Base-by-base conservation (phyloP, 495 filamentous ascomycete species). In the Lasiosphaeria hispida region DNA sequence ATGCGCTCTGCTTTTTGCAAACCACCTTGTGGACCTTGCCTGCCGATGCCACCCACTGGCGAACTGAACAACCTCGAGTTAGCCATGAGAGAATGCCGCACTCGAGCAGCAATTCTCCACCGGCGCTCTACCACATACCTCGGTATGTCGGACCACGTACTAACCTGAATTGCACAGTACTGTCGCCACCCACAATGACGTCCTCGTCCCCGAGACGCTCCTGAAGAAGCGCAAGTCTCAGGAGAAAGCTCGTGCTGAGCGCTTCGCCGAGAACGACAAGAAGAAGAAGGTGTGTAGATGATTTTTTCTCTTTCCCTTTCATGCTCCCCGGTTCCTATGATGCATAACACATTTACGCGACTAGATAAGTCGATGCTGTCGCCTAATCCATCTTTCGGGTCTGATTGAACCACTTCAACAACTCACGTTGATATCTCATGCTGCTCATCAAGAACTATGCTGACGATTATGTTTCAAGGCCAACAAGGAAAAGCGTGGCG, bases 211-310 rank as follows among this genome's bases (percentile, higher is more conserved):
- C 57, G 92, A 96, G 87, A 97, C 92, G 66, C 89, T 97, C 72
- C 87, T 97, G 70, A 98, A 97, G 89, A 98, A 98, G 89, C 92
- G 94, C 84, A 98, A 97, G 91, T 88, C 84, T 76, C 93, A 96
- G 81, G 94, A 98, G 86, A 96, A 96, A 85, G 89, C 91, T 71
- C 87, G 91, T 71, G 93, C 93, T 77, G 88, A 91, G 75, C 84
- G 85, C 67, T 77, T 85, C 64, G 86, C 87, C 59, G 90, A 92
- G 74, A 76, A 85, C 58, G 82, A 89, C 75, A 85, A 93, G 81
- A 88, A 85, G 79, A 96, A 92, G 83, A 84, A 91, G 85, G 94
- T 97, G 23, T 30, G 23, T 30, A 30, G 23, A 30, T 30, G 72
- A 70, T 90, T 87, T 23, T 42, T 54, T 53, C 58, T 39, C 41